Base-by-base conservation (phyloP, 345 rosid genomes). In the Brassica carinata region DNA sequence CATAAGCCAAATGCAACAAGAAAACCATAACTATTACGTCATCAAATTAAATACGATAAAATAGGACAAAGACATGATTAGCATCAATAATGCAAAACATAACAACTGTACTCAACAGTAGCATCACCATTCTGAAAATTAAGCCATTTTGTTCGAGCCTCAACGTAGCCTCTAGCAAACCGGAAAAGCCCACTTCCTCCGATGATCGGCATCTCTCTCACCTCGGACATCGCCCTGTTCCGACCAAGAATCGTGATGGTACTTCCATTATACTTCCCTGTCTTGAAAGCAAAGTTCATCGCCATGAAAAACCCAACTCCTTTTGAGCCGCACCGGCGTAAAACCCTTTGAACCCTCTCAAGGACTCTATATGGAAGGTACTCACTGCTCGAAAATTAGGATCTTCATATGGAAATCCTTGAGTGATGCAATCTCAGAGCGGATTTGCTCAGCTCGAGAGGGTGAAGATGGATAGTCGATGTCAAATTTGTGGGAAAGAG, bases 161-260 rank as follows among this genome's bases (percentile, higher is more conserved):
- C 81, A 19, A 85, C 96, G 85, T 90, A 92, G 0, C 98, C 98
- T 67, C 92, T 79, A 0, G 91, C 94, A 75, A 91, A 89, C 65
- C 93, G 85, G 88, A 93, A 87, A 40, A 91, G 84, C 11, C 98
- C 97, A 79, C 91, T 88, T 36, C 97, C 97, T 34, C 92, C 89
- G 40, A 91, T 64, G 76, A 93, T 87, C 17, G 97, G 93, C 93
- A 93, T 87, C 79, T 91, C 98, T 67, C 98, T 85, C 38, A 86
- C 86, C 65, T 80, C 77, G 2, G 85, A 67, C 48, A 88, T 31
- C 67, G 86, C 88, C 1, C 80, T 31, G 83, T 91, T 91, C 87
- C 89, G 85, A 51, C 97, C 97, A 53, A 92, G 72, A 51, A 92
- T 75, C 5, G 95, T 71, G 58, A 92, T 78, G 2, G 88, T 83